Evolutionary conservation across 75 land plant species (phyloP), one percentile per base, ranked within the genome.

Genomic region (Sequoia sempervirens): DNA sequence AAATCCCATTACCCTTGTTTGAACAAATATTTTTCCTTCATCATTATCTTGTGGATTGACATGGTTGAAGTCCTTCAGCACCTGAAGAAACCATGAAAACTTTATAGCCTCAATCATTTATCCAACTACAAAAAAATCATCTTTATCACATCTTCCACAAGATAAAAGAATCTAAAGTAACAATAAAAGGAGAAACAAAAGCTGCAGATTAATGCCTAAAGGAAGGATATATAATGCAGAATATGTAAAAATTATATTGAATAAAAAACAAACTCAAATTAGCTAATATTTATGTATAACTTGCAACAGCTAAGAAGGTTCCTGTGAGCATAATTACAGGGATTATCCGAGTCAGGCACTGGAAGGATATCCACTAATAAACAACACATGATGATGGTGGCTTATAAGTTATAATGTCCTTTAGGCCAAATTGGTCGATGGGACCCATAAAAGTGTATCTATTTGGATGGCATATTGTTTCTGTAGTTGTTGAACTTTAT

Each of bases 1-100:
- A 85, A 85, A 80, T 64, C 80, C 79, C 53, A 73, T 82, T 93
- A 95, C 97, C 53, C 96, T 88, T 28, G 89, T 80, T 79, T 93
- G 87, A 46, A 84, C 30, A 85, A 93, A 96, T 74, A 86, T 92
- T 86, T 94, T 90, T 30, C 93, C 93, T 84, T 97, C 98, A 3
- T 97, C 96, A 83, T 97, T 98, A 90, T 89, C 91, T 61, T 95
- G 95, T 38, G 99, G 99, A 87, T 97, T 92, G 11, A 97, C 98
- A 90, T 97, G 99, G 88, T 94, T 97, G 82, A 91, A 95, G 66
- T 97, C 99, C 28, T 97, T 89, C 86, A 97, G 90, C 72, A 97
- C 87, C 97, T 95, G 92, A 84, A 82, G 64, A 81, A 18, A 54
- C 34, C 34, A 28, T 26, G 23, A 23, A 50, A 81, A 45, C 30